Conservation (phyloP, 1,284 basidiomycete species). For the Takashimella koratensis region DNA sequence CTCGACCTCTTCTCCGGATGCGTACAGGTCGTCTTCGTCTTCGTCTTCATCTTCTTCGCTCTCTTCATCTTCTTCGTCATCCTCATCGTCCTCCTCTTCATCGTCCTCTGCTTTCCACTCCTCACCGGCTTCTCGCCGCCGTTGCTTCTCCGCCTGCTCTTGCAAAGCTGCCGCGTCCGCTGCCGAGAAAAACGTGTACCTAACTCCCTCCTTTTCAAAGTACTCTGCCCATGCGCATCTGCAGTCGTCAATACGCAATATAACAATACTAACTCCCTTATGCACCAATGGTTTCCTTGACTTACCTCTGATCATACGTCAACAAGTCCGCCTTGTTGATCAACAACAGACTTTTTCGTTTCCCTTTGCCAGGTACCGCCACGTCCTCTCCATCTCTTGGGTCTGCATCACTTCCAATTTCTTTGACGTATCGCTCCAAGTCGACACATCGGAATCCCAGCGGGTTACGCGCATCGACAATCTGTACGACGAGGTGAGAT, state of each 20-base stretch:
- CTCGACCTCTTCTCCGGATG: slow-evolving; percentile 8
- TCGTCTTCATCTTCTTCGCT: slow-evolving; percentile 30
- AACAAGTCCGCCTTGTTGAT: slow-evolving; percentile 97
- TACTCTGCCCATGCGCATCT: slow-evolving; percentile 86
- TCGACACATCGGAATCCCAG: slow-evolving; percentile 87
- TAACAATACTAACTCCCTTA: too few species aligned
- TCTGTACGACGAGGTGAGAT: slow-evolving; percentile 89
- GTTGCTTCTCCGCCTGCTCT: slow-evolving; percentile 57
- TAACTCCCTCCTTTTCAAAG: slow-evolving; percentile 75
- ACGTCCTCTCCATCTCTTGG: slow-evolving; percentile 59
- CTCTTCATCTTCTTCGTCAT: slow-evolving; percentile 32
- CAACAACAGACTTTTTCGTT: slow-evolving; percentile 71
- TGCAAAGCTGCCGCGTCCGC: slow-evolving; percentile 82
- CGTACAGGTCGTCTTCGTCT: slow-evolving; percentile 6
- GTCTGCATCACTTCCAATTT: slow-evolving; percentile 66
- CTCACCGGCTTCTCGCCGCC: slow-evolving; percentile 42
- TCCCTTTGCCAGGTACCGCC: slow-evolving; percentile 61
- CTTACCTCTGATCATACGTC: slow-evolving; percentile 77
- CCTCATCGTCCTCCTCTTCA: slow-evolving; percentile 28
- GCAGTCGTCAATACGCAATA: slow-evolving; percentile 5
- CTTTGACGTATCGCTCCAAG: slow-evolving; percentile 79
- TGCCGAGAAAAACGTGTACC: slow-evolving; percentile 95
- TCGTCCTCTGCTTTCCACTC: slow-evolving; percentile 32
- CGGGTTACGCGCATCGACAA: slow-evolving; percentile 92
- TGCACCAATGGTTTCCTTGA: too few species aligned